Evolutionary conservation across 2,329 filamentous ascomycete species (phyloP), one percentile per base, ranked within the genome.

Genomic region (Rachicladosporium sp.): DNA sequence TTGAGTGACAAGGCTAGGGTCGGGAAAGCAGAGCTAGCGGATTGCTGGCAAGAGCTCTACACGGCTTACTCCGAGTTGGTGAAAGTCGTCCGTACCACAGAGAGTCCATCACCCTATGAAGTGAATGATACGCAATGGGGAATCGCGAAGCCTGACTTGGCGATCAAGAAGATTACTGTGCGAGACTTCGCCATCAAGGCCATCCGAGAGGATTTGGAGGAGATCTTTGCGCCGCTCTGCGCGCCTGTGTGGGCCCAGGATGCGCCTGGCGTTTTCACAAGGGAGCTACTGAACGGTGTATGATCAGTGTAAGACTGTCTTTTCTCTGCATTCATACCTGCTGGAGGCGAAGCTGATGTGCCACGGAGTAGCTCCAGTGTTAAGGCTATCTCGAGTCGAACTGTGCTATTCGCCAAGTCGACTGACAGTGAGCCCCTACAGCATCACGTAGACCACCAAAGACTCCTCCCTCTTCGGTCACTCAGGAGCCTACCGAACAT

Each of bases 11-110:
- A 57, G 3, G 49, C 52, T 1, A 49, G 59, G 13, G 52, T 67
- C 21, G 62, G 64, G 2, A 60, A 60, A 42, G 65, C 64, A 0
- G 60, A 68, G 38, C 50, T 62, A 1, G 50, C 47, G 10, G 64
- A 68, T 40, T 58, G 65, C 34, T 58, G 57, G 57, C 45, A 49
- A 12, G 57, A 60, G 36, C 43, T 59, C 19, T 43, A 49, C 32
- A 34, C 46, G 3, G 43, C 49, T 1, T 55, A 57, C 39, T 37
- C 43, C 4, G 29, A 42, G 12, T n/a, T 50, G 6, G 42, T 35
- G n/a, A 31, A 33, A 19, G 36, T 31, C 37, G 32, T 36, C 38
- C 4, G 38, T 41, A 31, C 34, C 34, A 19, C 34, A 19, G 34
- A 4, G 29, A 30, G 4, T 8, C 10, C 12, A 10, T 9, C 4